Evolutionary conservation across 177 flowering plant genomes (phyloP).

Genomic region (Vitis hybrid): DNA sequence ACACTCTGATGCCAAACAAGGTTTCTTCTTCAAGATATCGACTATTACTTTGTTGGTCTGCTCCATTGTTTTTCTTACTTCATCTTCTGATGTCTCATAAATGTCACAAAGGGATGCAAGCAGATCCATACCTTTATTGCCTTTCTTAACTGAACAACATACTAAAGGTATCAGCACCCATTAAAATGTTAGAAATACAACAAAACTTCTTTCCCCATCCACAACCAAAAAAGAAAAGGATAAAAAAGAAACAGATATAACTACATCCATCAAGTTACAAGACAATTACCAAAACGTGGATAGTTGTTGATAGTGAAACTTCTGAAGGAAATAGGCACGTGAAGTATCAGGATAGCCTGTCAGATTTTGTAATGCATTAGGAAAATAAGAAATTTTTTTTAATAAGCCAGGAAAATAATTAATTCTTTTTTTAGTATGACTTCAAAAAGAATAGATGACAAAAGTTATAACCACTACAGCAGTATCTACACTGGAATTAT

Average conservation of each 20-base stretch:
- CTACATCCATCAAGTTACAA: not conserved
- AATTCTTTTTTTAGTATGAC: not conserved
- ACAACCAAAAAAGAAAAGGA: not conserved
- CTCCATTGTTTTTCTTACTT: conserved; percentile 65
- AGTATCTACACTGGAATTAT: not conserved
- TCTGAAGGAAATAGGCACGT: conserved; percentile 76
- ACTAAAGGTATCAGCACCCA: conserved; percentile 9
- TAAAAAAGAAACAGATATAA: not conserved
- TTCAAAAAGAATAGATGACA: not conserved
- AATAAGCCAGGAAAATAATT: not conserved
- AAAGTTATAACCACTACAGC: not conserved
- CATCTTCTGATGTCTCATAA: conserved; percentile 90
- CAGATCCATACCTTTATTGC: conserved; percentile 66
- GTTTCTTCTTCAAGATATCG: conserved; percentile 63
- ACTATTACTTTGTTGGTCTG: conserved; percentile 69
- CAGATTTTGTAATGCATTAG: conserved; percentile 2
- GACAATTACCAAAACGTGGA: conserved; percentile 61
- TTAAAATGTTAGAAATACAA: not conserved
- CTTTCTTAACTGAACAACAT: conserved; percentile 61
- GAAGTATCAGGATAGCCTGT: conserved; percentile 90
- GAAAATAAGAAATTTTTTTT: not conserved
- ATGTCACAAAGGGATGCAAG: conserved; percentile 78
- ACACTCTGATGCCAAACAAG: conserved; percentile 64
- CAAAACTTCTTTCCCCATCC: not conserved
- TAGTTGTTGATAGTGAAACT: conserved; percentile 57